Evolutionary conservation across 371 early-diverging fungal species (phyloP).

Genomic region (Basidiobolus meristosporus): DNA sequence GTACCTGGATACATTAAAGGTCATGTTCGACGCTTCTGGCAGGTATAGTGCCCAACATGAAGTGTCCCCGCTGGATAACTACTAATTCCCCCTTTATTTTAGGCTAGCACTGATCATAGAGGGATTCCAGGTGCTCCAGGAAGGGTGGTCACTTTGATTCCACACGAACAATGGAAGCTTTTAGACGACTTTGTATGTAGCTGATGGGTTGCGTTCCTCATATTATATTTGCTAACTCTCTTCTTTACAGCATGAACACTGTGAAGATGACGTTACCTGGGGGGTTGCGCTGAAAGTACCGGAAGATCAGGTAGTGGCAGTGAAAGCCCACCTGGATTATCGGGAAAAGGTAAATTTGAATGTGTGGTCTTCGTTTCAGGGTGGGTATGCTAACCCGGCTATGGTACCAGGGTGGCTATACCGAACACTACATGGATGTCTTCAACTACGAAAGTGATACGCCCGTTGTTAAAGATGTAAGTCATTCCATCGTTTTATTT

Average conservation of each 20-base stretch:
- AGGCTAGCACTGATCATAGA: slow-evolving; percentile 77
- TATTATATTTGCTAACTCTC: neutral
- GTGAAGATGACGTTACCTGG: slow-evolving; percentile 42
- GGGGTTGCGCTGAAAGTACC: slow-evolving; percentile 74
- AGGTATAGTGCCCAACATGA: slow-evolving; percentile 15
- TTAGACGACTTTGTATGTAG: slow-evolving; percentile 16
- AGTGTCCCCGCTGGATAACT: neutral
- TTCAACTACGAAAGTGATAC: slow-evolving; percentile 21
- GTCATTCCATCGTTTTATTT: neutral
- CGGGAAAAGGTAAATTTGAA: slow-evolving; percentile 57
- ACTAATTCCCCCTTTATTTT: neutral
- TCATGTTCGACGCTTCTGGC: slow-evolving; percentile 76
- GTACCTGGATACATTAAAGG: slow-evolving; percentile 59
- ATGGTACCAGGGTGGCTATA: slow-evolving; percentile 42
- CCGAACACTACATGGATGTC: slow-evolving; percentile 45
- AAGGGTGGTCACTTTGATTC: slow-evolving; percentile 76
- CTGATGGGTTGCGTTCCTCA: neutral
- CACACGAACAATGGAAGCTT: slow-evolving; percentile 33
- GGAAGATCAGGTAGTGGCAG: slow-evolving; percentile 30
- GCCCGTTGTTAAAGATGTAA: slow-evolving; percentile 27
- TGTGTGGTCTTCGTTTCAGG: too few species aligned
- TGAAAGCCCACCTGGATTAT: slow-evolving; percentile 53
- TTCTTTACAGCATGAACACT: slow-evolving; percentile 17
- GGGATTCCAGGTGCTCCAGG: slow-evolving; percentile 73
- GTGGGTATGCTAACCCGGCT: neutral